Percentiles rank a stretch among this genome's conserved stretches.
These are phyloP conservation scores for Penicillium paxilli DNA, from an alignment of 495 filamentous ascomycete genomes.

Conservation along the genomic window DNA sequence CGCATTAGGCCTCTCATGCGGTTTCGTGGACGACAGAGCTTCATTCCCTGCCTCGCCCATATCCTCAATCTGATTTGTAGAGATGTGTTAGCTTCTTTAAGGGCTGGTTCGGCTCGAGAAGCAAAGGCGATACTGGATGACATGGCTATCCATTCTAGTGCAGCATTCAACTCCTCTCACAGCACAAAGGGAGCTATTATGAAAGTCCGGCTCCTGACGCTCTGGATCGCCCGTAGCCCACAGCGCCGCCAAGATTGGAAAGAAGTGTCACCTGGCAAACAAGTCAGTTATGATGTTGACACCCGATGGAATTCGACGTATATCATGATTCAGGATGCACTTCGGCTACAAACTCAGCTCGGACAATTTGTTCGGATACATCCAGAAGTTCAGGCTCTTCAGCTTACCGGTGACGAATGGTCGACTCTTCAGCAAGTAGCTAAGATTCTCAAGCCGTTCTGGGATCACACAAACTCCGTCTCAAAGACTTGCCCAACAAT, in stretches of 20 bases:
- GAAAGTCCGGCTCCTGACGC: slow-evolving; percentile 8
- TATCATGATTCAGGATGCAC: slow-evolving; percentile 7
- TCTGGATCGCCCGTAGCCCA: slow-evolving; percentile 10
- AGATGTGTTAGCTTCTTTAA: slow-evolving; percentile 12
- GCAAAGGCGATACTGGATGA: slow-evolving; percentile 9
- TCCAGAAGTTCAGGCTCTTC: slow-evolving; percentile 9
- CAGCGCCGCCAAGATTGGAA: slow-evolving; percentile 9
- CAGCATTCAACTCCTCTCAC: slow-evolving; percentile 8
- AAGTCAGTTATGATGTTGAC: slow-evolving; percentile 12
- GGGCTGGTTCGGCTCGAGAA: slow-evolving; percentile 9
- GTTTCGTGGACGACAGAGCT: slow-evolving; percentile 12
- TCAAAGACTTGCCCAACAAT: slow-evolving; percentile 9
- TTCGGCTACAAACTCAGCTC: slow-evolving; percentile 8
- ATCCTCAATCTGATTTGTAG: slow-evolving; percentile 13
- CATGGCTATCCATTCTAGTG: slow-evolving; percentile 3
- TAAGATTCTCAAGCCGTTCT: slow-evolving; percentile 10
- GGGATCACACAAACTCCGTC: slow-evolving; percentile 9
- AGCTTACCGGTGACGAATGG: slow-evolving; percentile 11
- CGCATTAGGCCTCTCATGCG: slow-evolving; percentile 12
- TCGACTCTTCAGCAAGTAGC: slow-evolving; percentile 9
- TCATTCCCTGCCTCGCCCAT: slow-evolving; percentile 11
- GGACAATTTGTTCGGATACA: slow-evolving; percentile 7
- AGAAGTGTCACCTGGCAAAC: slow-evolving; percentile 7
- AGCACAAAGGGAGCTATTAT: slow-evolving; percentile 10
- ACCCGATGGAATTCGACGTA: slow-evolving; percentile 10